Conservation (phyloP, 805 yeast species). For the Maudiozyma pseudohumilis region DNA sequence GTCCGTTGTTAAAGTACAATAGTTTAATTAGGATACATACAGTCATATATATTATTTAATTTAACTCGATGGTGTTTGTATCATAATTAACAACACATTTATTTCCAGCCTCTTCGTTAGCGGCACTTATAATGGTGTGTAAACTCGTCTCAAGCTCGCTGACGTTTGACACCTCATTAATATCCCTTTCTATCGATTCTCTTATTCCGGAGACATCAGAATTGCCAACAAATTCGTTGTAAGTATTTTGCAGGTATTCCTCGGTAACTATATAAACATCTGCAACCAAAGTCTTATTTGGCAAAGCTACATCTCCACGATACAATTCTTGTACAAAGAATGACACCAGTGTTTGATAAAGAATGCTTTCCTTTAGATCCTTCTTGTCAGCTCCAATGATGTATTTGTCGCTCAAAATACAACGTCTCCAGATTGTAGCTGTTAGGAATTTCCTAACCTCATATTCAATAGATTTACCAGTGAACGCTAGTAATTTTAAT, state of each 20-base stretch:
- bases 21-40: not conserved
- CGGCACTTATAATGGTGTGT: slow-evolving; percentile 30
- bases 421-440: slow-evolving; percentile 48
- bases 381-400: slow-evolving; percentile 34
- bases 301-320: slow-evolving; percentile 22
- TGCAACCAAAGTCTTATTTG: slow-evolving; percentile 13
- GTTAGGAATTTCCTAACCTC: slow-evolving; percentile 28
- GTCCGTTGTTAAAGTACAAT: not conserved
- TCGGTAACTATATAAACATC: slow-evolving; percentile 10
- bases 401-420: slow-evolving; percentile 49
- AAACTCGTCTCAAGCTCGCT: slow-evolving; percentile 22
- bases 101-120: slow-evolving; percentile 30
- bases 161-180: slow-evolving; percentile 9
- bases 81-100: slow-evolving; percentile 31
- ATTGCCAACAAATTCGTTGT: slow-evolving; percentile 5
- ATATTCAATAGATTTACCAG: slow-evolving; percentile 19
- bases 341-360: slow-evolving; percentile 37
- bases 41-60: not conserved
- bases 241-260: slow-evolving; percentile 13
- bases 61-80: slow-evolving; percentile 25
- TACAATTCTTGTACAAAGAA: slow-evolving; percentile 30
- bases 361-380: slow-evolving; percentile 34
- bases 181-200: slow-evolving; percentile 10
- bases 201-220: slow-evolving; percentile 6
- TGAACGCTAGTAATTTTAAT: slow-evolving; percentile 39